Percentiles rank a stretch among this genome's conserved stretches.
Conservation (phyloP, 345 rosid genomes). For the Lepidium aucheri region DNA sequence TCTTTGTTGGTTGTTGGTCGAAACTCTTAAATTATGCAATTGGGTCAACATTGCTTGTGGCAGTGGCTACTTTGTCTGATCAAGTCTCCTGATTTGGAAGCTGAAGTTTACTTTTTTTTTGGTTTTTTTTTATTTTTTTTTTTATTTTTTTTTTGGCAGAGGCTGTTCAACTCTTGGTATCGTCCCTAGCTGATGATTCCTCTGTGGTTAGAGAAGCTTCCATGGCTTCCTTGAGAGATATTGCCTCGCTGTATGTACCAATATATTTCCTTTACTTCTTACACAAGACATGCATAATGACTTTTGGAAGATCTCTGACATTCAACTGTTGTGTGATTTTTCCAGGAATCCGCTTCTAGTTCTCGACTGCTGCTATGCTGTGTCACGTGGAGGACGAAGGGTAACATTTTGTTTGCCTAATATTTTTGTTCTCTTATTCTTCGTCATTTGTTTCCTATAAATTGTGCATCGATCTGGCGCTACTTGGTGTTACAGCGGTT, state of each 20-base stretch:
- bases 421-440: neutral
- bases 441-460: neutral
- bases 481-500: constrained; percentile 48
- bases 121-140: neutral
- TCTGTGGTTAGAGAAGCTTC: constrained; percentile 62
- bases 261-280: neutral
- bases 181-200: constrained; percentile 86
- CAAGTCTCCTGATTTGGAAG: constrained; percentile 6
- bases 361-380: constrained; percentile 79
- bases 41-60: constrained; percentile 15
- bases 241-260: constrained; percentile 49
- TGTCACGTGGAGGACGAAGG: constrained; percentile 87
- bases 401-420: constrained; percentile 29
- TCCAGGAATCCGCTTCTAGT: constrained; percentile 87
- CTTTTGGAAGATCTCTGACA: neutral
- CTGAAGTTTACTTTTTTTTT: neutral
- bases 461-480: neutral
- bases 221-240: constrained; percentile 76
- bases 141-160: constrained; percentile 45
- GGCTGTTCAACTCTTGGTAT: constrained; percentile 76
- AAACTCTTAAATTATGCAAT: neutral
- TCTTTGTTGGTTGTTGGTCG: neutral
- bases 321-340: neutral
- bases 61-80: neutral
- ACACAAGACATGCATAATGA: neutral